phyloP scores from a whole-genome alignment of 495 filamentous ascomycete genomes.

The Penicillium malachiteum region DNA sequence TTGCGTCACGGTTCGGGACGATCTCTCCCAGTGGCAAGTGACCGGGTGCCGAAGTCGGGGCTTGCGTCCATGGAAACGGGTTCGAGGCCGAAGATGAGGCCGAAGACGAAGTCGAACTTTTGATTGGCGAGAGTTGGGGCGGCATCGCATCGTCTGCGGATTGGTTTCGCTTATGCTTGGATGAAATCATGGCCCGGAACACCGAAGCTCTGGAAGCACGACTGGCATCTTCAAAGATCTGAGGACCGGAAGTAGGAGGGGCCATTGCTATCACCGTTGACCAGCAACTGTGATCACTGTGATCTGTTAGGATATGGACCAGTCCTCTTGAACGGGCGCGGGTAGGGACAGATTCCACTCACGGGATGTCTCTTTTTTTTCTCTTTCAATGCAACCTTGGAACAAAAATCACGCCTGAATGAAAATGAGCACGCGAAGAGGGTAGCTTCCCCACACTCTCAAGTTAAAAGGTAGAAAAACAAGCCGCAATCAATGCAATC shows the following conservation, averaged over 20 bases:
- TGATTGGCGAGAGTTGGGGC: constrained; percentile 12
- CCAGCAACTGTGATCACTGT: constrained; percentile 32
- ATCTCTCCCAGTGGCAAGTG: constrained; percentile 42
- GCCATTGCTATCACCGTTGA: constrained; percentile 42
- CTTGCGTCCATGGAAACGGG: constrained; percentile 29
- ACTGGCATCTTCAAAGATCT: constrained; percentile 47
- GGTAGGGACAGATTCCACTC: constrained; percentile 26
- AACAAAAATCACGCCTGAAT: constrained; percentile 7
- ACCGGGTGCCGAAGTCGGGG: constrained; percentile 15
- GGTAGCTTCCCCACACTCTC: background rate
- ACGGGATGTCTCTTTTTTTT: constrained; percentile 21
- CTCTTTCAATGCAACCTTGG: constrained; percentile 9
- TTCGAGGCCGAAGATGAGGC: constrained; percentile 9
- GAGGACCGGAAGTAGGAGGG: constrained; percentile 33
- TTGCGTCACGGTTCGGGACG: constrained; percentile 37
- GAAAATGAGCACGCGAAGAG: constrained; percentile 7
- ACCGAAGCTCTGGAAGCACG: constrained; percentile 43
- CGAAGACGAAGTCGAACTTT: background rate
- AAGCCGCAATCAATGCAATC: constrained; percentile 6
- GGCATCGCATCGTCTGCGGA: constrained; percentile 38
- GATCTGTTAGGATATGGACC: constrained; percentile 11
- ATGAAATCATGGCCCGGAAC: constrained; percentile 45
- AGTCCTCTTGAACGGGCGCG: constrained; percentile 3
- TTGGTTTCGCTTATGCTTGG: constrained; percentile 43
- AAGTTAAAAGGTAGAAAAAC: background rate